Evolutionary conservation across 495 filamentous ascomycete species (phyloP).

Genomic region (Penicillium pancosmium): DNA sequence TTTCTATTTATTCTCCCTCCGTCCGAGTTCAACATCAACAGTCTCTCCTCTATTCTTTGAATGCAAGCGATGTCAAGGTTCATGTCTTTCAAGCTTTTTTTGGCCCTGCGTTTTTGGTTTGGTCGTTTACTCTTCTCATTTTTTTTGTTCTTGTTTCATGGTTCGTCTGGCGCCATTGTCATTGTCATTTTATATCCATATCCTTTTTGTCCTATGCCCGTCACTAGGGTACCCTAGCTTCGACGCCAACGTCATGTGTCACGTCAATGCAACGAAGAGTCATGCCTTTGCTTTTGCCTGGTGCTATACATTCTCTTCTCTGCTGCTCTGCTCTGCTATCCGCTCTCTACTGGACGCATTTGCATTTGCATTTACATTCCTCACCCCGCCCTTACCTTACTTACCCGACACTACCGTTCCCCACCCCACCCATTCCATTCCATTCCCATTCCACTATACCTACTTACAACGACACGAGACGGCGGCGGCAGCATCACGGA

Average conservation of each 20-base stretch:
- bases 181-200: neutral
- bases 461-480: too few species aligned
- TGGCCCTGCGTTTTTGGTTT: neutral
- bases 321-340: conserved; percentile 1
- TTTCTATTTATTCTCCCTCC: neutral
- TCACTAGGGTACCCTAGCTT: conserved; percentile 8
- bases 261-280: conserved; percentile 53
- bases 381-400: too few species aligned
- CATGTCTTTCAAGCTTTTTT: conserved; percentile 1
- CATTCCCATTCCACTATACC: too few species aligned
- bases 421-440: too few species aligned
- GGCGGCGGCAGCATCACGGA: too few species aligned
- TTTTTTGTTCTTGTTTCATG: conserved; percentile 9
- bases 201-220: conserved; percentile 12
- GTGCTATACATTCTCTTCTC: conserved; percentile 19
- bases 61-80: conserved; percentile 39
- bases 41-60: neutral
- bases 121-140: conserved; percentile 12
- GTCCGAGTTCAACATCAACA: neutral
- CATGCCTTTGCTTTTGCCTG: conserved; percentile 36
- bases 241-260: conserved; percentile 40
- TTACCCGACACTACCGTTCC: too few species aligned
- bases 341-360: neutral
- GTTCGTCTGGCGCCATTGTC: conserved; percentile 27
- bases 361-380: neutral